Evolutionary conservation across 176 grass and related monocot species (phyloP).

Genomic region (Aegilops tauschii): DNA sequence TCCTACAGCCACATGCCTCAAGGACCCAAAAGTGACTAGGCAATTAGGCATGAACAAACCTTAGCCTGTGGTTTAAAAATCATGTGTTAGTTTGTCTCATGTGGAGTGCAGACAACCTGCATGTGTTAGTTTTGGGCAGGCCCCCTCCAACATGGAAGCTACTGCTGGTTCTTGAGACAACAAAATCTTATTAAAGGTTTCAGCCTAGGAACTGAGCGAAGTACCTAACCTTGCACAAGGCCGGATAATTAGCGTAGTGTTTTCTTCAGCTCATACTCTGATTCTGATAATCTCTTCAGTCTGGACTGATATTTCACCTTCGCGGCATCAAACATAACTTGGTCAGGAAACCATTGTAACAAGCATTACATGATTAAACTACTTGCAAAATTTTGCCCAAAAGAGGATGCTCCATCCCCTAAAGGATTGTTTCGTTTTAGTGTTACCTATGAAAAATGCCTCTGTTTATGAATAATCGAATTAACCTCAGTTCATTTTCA

Average conservation of each 20-base stretch:
- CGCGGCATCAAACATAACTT: not conserved
- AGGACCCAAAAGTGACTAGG: not conserved
- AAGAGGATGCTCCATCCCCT: not conserved
- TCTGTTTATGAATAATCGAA: not conserved
- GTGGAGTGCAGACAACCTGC: slow-evolving; percentile 23
- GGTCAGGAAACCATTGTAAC: not conserved
- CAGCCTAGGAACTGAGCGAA: not conserved
- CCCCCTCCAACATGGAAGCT: not conserved
- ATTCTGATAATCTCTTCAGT: too few relatives aligned
- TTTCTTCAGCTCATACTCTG: not conserved
- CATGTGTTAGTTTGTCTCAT: slow-evolving; percentile 17
- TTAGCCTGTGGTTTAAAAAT: not conserved
- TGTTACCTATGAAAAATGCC: not conserved
- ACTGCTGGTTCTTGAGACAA: not conserved
- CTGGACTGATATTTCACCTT: too few relatives aligned
- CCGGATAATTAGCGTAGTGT: not conserved
- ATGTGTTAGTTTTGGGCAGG: slow-evolving; percentile 31
- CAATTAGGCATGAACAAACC: not conserved
- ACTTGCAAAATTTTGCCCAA: not conserved
- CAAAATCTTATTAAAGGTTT: not conserved
- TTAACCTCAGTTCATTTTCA: not conserved
- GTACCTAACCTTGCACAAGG: not conserved
- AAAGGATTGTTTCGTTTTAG: too few relatives aligned
- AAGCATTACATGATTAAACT: not conserved
- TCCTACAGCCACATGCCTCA: not conserved